Conservation (phyloP, 2,329 filamentous ascomycete genomes). For the Verticillium nubilum region DNA sequence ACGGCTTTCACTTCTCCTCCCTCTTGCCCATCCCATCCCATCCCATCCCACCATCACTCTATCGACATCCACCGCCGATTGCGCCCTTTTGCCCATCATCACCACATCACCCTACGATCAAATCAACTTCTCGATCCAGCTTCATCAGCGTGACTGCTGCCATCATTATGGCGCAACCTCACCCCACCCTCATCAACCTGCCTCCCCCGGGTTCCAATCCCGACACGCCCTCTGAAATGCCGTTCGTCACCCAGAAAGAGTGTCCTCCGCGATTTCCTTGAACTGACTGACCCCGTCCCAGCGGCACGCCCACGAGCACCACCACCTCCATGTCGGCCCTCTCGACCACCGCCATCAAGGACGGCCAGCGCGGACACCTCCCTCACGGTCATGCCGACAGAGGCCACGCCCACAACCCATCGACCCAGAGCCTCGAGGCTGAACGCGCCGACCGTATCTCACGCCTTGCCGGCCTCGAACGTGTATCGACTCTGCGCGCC, state of each 20-base stretch:
- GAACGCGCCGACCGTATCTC: constrained; percentile 95
- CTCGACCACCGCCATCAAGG: constrained; percentile 92
- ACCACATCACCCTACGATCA: neutral
- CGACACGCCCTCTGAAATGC: constrained; percentile 83
- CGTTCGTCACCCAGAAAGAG: constrained; percentile 55
- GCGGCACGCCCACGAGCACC: constrained; percentile 87
- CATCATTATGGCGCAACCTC: constrained; percentile 31
- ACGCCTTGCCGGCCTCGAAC: constrained; percentile 84
- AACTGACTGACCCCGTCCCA: constrained; percentile 28
- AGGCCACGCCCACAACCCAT: constrained; percentile 53
- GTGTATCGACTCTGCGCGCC: constrained; percentile 70
- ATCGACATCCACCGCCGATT: neutral
- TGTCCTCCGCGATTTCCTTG: neutral
- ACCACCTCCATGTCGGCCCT: constrained; percentile 88
- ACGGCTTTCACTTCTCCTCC: neutral
- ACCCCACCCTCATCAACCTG: constrained; percentile 74
- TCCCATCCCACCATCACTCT: neutral
- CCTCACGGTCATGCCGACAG: constrained; percentile 53
- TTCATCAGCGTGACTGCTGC: constrained; percentile 1
- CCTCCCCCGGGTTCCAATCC: constrained; percentile 77
- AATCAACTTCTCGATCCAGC: neutral
- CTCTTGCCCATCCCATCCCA: neutral
- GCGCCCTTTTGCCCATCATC: neutral
- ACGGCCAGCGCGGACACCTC: constrained; percentile 82
- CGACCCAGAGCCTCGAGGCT: constrained; percentile 74